Evolutionary conservation across 1,139 yeast genomes (phyloP).

Genomic region (Magnusiomyces clavatus): DNA sequence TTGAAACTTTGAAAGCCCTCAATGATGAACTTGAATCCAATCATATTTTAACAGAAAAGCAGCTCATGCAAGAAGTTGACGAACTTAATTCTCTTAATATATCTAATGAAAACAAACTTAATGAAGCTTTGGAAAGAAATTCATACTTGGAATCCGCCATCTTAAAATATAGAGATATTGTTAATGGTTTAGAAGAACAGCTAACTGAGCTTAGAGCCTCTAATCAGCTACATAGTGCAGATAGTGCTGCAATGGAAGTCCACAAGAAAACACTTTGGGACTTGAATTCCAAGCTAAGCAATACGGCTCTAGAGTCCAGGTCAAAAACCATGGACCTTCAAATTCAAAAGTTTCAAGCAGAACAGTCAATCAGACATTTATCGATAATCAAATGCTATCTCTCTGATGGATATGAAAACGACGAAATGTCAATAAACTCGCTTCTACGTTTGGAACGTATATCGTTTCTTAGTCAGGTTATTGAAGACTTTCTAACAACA

Average conservation of each 20-base stretch:
- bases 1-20: conserved; percentile 52
- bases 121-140: conserved; percentile 33
- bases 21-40: conserved; percentile 57
- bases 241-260: conserved; percentile 16
- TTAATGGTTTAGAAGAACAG: conserved; percentile 26
- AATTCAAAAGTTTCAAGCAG: conserved; percentile 23
- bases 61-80: conserved; percentile 42
- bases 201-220: conserved; percentile 22
- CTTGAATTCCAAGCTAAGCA: conserved; percentile 24
- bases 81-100: conserved; percentile 30
- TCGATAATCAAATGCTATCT: conserved; percentile 22
- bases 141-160: conserved; percentile 30
- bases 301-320: conserved; percentile 20
- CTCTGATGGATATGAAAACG: conserved; percentile 20
- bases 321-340: conserved; percentile 26
- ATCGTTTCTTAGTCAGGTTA: conserved; percentile 13
- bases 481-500: conserved; percentile 15
- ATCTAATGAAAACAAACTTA: conserved; percentile 29
- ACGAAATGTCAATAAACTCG: conserved; percentile 20
- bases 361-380: conserved; percentile 26
- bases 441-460: conserved; percentile 17
- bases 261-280: conserved; percentile 24
- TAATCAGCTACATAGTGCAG: conserved; percentile 17
- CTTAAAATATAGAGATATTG: conserved; percentile 28
- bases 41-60: conserved; percentile 49